Base-by-base conservation (phyloP, 345 rosid genomes). In the Sonneratia alba region DNA sequence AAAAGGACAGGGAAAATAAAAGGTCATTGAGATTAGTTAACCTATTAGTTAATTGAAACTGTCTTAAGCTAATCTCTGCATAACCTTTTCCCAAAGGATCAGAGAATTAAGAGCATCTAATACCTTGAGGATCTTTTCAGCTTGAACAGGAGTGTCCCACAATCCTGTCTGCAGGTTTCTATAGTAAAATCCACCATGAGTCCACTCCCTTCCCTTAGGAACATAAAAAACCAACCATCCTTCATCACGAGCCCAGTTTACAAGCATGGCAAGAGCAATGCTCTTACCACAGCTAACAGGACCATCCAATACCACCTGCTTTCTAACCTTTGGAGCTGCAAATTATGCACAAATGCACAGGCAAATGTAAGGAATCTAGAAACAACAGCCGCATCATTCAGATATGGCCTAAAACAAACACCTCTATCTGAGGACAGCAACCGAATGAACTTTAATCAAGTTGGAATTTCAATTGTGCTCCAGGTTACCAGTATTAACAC, bases 151-250 rank as follows among this genome's bases (percentile, higher is more conserved):
- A 47, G 98, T 95, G 71, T 95, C 99, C 97, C 96, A 95, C 47
- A 95, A 83, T 72, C 92, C 96, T 24, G 97, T 89, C 61, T 84
- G 81, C 9, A 81, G 94, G 73, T 90, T 89, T 80, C 89, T 90
- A 78, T 90, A 89, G 77, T 84, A 90, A 77, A 80, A 92, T 21
- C 96, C 99, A 38, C 99, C 92, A 73, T 87, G 99, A 74, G 97
- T 85, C 97, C 99, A 95, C 64, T 89, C 89, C 63, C 94, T 78
- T 64, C 94, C 98, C 76, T 79, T 85, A 3, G 97, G 98, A 48
- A 83, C 94, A 89, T 95, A 95, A 15, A 95, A 83, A 73, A 95
- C 97, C 36, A 95, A 80, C 98, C 99, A 92, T 63, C 98, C 99
- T 78, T 95, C 92, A 12, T 92, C 88, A 64, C 98, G 93, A 78